Base-by-base conservation (phyloP, 345 rosid genomes). In the Excoecaria cochinchinensis region DNA sequence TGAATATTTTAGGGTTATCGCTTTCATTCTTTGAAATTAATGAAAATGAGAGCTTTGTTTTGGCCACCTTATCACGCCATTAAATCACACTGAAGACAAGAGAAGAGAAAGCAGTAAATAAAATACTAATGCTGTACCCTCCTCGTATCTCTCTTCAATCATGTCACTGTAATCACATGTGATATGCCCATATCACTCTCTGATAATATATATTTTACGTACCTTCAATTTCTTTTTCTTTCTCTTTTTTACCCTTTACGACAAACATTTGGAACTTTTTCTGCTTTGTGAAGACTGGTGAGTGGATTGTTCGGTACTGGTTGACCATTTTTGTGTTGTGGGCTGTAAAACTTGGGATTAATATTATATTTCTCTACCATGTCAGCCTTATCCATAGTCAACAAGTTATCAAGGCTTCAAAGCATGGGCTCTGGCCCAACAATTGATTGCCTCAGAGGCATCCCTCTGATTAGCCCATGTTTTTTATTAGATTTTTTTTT, bases 51-150 rank as follows among this genome's bases (percentile, higher is more conserved):
- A n/a, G 14, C 40, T 31, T 59, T 77, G 80, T 70, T 64, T 31
- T 31, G 31, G 73, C 81, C 83, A 76, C 38, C 74, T 76, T 70
- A 76, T 82, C 82, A 82, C 84, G 79, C 84, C 79, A 85, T 52
- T 46, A 46, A 39, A 3, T 10, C 16, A 2, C 48, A 38, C 46
- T 16, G 21, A 44, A 67, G n/a, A 67, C 11, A 12, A 67, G 56
- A 5, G 13, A 47, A 48, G 57, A 24, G 17, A 31, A 51, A 15
- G 24, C 11, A 24, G n/a, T 21, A 22, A 50, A 25, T 56, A 14
- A 67, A 31, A 1, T 31, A 31, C 1, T 31, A 31, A 31, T 31
- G 2, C 31, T 31, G 31, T 31, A 31, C 31, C 22, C 22, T 12
- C 70, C 51, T 70, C 73, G 73, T 39, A 67, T 63, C 75, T 58